These are phyloP conservation scores for Nyctanthes arbortristis DNA, from an alignment of 257 asterid species.

Conservation along the genomic window DNA sequence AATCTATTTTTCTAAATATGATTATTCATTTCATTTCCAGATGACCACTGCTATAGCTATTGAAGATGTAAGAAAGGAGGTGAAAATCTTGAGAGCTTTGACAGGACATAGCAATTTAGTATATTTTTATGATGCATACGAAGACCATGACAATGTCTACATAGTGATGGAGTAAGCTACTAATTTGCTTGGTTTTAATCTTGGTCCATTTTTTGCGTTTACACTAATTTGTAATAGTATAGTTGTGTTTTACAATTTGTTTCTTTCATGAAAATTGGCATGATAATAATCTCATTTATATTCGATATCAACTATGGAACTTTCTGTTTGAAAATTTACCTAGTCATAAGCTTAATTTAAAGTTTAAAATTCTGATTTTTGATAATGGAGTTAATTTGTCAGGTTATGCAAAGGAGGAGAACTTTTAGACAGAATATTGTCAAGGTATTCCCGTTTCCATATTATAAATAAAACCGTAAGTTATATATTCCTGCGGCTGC, in stretches of 20 bases:
- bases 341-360: conserved; percentile 16
- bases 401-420: no score
- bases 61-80: conserved; percentile 94
- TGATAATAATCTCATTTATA: background rate
- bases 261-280: background rate
- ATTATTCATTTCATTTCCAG: conserved; percentile 37
- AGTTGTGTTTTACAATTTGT: background rate
- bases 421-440: no score
- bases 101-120: conserved; percentile 75
- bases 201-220: conserved; percentile 3
- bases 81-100: conserved; percentile 85
- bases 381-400: conserved; percentile 1
- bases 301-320: conserved; percentile 7
- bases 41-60: conserved; percentile 88
- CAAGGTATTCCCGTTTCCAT: no score
- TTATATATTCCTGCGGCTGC: background rate
- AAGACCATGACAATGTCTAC: conserved; percentile 85
- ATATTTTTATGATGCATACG: conserved; percentile 74
- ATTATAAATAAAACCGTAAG: background rate
- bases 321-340: conserved; percentile 18
- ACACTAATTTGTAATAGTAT: no score
- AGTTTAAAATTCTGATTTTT: background rate
- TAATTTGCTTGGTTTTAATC: conserved; percentile 12
- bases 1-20: conserved; percentile 3
- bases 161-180: conserved; percentile 91